Evolutionary conservation across 768 basidiomycete species (phyloP).

Genomic region (Thelephora ganbajun): DNA sequence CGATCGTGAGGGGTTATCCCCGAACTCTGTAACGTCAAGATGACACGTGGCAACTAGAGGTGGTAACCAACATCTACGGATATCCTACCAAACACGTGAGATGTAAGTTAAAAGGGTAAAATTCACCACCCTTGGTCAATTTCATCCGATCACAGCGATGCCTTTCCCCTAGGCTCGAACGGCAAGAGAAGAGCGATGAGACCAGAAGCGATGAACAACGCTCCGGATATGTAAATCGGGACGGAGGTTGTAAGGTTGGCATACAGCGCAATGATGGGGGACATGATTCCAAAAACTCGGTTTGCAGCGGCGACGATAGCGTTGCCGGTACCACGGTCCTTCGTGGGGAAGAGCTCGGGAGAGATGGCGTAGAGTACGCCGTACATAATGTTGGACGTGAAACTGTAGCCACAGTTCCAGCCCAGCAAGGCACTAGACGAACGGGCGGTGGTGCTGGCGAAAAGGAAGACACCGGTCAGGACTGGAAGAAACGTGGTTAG

Average conservation of each 20-base stretch:
- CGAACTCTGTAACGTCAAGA: too few species aligned
- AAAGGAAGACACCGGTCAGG: constrained; percentile 44
- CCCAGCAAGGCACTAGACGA: constrained; percentile 36
- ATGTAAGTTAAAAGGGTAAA: too few species aligned
- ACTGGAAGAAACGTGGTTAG: constrained; percentile 13
- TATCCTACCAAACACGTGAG: too few species aligned
- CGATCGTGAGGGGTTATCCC: too few species aligned
- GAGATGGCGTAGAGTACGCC: constrained; percentile 27
- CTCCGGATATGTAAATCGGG: constrained; percentile 42
- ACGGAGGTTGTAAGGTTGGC: constrained; percentile 31
- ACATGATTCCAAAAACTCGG: constrained; percentile 47
- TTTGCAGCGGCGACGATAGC: constrained; percentile 38
- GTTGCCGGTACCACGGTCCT: constrained; percentile 40
- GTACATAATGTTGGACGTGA: constrained; percentile 44
- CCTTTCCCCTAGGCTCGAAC: constrained; percentile 43
- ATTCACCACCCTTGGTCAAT: too few species aligned
- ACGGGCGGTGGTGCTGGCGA: constrained; percentile 40
- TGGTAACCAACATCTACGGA: too few species aligned
- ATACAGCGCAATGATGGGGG: constrained; percentile 36
- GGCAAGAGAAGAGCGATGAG: constrained; percentile 36
- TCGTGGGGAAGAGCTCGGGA: constrained; percentile 42
- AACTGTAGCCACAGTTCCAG: constrained; percentile 47
- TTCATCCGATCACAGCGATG: constrained; percentile 29
- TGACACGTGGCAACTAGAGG: too few species aligned
- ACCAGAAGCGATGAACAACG: constrained; percentile 35